phyloP scores from a whole-genome alignment of 495 filamentous ascomycete genomes.

The Tuber borchii region DNA sequence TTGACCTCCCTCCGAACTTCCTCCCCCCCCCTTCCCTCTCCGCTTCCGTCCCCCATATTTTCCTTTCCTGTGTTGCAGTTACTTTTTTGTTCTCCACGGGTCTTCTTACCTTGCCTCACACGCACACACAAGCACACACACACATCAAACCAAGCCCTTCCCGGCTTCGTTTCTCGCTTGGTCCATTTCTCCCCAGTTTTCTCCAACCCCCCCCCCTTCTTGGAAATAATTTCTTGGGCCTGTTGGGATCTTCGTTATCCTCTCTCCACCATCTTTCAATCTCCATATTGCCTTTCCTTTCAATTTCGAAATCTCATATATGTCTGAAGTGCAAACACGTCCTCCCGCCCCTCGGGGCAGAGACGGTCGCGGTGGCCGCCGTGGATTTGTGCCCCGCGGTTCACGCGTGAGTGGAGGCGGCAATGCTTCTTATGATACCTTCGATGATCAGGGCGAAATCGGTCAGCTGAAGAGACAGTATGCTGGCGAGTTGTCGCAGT shows the following conservation, averaged over 20 bases:
- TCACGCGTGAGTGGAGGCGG: conserved; percentile 64
- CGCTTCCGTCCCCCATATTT: conserved; percentile 7
- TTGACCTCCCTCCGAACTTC: conserved; percentile 6
- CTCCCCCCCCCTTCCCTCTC: conserved; percentile 23
- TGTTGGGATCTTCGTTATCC: conserved; percentile 20
- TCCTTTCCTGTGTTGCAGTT: conserved; percentile 27
- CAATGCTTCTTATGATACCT: conserved; percentile 49
- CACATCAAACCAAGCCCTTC: conserved; percentile 22
- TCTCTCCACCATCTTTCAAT: conserved; percentile 30
- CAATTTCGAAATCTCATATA: conserved; percentile 45
- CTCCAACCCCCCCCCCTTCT: neutral
- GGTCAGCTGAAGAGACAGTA: conserved; percentile 87
- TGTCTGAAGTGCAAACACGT: conserved; percentile 91
- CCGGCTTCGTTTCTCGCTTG: conserved; percentile 3
- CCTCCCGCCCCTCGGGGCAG: conserved; percentile 67
- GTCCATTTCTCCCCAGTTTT: conserved; percentile 4
- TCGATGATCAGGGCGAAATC: conserved; percentile 84
- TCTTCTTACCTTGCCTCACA: conserved; percentile 14
- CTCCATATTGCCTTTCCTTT: conserved; percentile 42
- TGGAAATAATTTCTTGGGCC: conserved; percentile 11
- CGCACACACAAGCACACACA: conserved; percentile 5
- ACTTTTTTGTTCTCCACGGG: conserved; percentile 6
- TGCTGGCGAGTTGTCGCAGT: conserved; percentile 59
- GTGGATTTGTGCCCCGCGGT: conserved; percentile 50
- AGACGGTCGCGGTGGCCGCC: conserved; percentile 77